Conservation (phyloP, 495 filamentous ascomycete species). For the Aspergillus steynii region DNA sequence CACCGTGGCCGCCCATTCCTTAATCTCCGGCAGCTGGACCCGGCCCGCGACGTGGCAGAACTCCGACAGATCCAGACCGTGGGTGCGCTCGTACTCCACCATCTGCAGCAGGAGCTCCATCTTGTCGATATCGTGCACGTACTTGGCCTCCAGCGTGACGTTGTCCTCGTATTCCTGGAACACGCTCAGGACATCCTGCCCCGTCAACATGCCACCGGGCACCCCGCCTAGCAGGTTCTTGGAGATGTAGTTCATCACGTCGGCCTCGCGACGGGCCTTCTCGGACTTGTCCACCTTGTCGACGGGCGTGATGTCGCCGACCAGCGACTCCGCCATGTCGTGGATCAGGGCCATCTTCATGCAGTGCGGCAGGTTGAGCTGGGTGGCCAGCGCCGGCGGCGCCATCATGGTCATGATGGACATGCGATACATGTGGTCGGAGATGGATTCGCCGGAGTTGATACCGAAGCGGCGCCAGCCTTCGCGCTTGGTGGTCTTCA, state of each 20-base stretch:
- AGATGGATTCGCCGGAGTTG: slow-evolving; percentile 74
- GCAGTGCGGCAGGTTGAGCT: slow-evolving; percentile 77
- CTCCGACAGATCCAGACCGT: slow-evolving; percentile 75
- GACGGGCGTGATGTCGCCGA: slow-evolving; percentile 93
- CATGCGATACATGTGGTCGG: slow-evolving; percentile 99
- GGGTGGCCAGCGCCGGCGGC: slow-evolving; percentile 67
- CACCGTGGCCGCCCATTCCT: slow-evolving; percentile 74
- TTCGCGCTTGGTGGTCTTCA: slow-evolving; percentile 95
- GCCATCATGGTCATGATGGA: slow-evolving; percentile 92
- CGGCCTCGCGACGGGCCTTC: slow-evolving; percentile 81
- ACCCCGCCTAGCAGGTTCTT: slow-evolving; percentile 70
- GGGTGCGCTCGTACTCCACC: slow-evolving; percentile 87
- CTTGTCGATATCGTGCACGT: slow-evolving; percentile 97
- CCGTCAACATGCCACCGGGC: slow-evolving; percentile 60
- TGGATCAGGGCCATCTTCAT: slow-evolving; percentile 92
- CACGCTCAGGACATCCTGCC: slow-evolving; percentile 66
- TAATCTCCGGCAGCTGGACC: slow-evolving; percentile 74
- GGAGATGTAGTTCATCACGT: slow-evolving; percentile 88
- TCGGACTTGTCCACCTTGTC: slow-evolving; percentile 67
- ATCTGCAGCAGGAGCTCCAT: slow-evolving; percentile 93
- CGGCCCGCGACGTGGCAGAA: slow-evolving; percentile 74
- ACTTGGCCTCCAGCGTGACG: slow-evolving; percentile 76
- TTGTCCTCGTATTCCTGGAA: slow-evolving; percentile 95
- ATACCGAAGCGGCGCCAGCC: slow-evolving; percentile 92
- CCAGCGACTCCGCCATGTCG: slow-evolving; percentile 94